phyloP scores from a whole-genome alignment of 73 alveolate genomes.

The Symbiodinium pilosum region DNA sequence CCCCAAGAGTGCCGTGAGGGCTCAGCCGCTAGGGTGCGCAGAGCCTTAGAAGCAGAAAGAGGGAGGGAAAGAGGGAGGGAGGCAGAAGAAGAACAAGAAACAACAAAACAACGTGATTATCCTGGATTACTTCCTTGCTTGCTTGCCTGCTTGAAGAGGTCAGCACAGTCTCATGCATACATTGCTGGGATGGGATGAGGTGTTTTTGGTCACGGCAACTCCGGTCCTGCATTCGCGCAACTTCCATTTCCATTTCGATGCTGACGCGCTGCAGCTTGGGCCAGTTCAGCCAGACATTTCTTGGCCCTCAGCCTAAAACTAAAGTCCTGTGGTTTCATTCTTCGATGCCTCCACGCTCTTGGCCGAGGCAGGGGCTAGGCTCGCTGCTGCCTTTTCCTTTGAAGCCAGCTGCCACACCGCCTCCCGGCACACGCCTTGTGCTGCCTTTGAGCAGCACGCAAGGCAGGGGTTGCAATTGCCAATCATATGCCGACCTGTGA shows the following conservation, averaged over 20 bases:
- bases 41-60: too few species aligned
- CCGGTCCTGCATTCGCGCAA: conserved; percentile 42
- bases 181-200: conserved; percentile 12
- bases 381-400: conserved; percentile 58
- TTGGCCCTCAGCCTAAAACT: too few species aligned
- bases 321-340: background rate
- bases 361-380: conserved; percentile 57
- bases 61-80: too few species aligned
- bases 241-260: conserved; percentile 59
- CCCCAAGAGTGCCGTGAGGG: too few species aligned
- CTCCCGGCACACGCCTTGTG: conserved; percentile 46
- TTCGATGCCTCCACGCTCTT: too few species aligned
- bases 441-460: conserved; percentile 9
- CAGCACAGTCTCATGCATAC: background rate
- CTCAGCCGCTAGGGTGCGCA: too few species aligned
- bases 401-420: background rate
- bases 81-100: too few species aligned
- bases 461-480: background rate
- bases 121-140: too few species aligned
- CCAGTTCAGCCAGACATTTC: too few species aligned
- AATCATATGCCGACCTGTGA: background rate
- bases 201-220: conserved; percentile 54
- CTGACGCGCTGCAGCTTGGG: conserved; percentile 58
- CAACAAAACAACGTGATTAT: too few species aligned
- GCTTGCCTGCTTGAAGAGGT: too few species aligned